These are phyloP conservation scores for Cladobotryum protrusum DNA, from an alignment of 2,329 filamentous ascomycete species.

Conservation along the genomic window DNA sequence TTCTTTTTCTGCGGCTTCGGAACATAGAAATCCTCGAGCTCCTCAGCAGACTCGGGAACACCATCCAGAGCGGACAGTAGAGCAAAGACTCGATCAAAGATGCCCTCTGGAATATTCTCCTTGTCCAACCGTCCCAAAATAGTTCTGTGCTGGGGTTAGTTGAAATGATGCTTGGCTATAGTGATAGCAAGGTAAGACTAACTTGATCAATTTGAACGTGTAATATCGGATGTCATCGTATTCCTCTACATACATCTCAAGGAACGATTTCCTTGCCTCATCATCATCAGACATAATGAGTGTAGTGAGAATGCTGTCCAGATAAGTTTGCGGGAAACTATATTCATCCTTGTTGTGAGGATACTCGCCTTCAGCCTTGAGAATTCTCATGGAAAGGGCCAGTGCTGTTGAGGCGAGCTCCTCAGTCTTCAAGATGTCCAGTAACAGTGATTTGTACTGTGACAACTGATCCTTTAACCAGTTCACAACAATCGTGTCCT, in stretches of 20 bases:
- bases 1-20: conserved; percentile 59
- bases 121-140: conserved; percentile 20
- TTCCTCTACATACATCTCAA: conserved; percentile 69
- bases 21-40: conserved; percentile 64
- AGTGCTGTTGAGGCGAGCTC: conserved; percentile 64
- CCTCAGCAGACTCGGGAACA: conserved; percentile 60
- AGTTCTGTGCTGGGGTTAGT: conserved; percentile 16
- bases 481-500: conserved; percentile 64
- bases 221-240: conserved; percentile 83
- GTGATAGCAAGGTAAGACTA: conserved; percentile 31
- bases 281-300: conserved; percentile 55
- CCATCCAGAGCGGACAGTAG: conserved; percentile 63
- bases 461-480: conserved; percentile 73
- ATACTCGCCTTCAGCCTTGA: conserved; percentile 71
- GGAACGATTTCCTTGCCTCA: conserved; percentile 63
- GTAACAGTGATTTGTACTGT: conserved; percentile 61
- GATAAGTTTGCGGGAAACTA: conserved; percentile 62
- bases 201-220: conserved; percentile 70
- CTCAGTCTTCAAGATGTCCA: conserved; percentile 56
- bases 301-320: conserved; percentile 57
- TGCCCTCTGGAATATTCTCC: conserved; percentile 15
- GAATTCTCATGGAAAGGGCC: conserved; percentile 72
- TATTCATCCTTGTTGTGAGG: conserved; percentile 56
- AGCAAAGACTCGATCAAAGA: conserved; percentile 53
- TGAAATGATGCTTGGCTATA: neutral